Conservation (phyloP, 805 yeast genomes). For the Wickerhamomyces bovis region DNA sequence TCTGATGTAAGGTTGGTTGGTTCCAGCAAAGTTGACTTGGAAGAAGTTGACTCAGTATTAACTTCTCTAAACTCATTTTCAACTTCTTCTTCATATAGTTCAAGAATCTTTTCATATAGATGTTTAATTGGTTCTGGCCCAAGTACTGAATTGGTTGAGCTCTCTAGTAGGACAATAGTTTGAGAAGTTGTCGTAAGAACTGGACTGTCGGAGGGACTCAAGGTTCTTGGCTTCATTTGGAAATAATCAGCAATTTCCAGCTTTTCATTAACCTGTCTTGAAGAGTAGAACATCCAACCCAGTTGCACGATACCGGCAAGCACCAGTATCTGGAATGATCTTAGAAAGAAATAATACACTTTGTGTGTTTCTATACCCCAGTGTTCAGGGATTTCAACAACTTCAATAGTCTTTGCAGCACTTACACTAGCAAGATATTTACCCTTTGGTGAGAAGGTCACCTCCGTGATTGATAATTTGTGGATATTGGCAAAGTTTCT, state of each 20-base stretch:
- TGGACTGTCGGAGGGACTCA: conserved; percentile 4
- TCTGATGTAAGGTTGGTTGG: neutral
- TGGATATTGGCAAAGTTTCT: conserved; percentile 51
- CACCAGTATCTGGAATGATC: conserved; percentile 12
- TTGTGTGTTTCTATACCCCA: conserved; percentile 26
- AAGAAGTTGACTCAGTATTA: neutral
- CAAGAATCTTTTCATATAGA: neutral
- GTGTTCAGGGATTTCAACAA: conserved; percentile 53
- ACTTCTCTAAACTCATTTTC: neutral
- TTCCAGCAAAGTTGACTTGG: neutral
- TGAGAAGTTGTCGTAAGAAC: neutral
- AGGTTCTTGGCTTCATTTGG: conserved; percentile 13
- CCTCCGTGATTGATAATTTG: conserved; percentile 65
- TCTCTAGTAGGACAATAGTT: neutral
- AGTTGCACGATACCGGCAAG: conserved; percentile 6
- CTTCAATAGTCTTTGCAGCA: conserved; percentile 66
- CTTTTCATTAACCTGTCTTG: conserved; percentile 3
- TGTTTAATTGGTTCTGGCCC: neutral
- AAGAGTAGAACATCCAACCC: conserved; percentile 13
- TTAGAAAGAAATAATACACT: conserved; percentile 19
- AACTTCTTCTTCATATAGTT: neutral
- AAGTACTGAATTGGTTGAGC: neutral
- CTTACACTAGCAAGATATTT: conserved; percentile 65
- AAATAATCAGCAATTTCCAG: conserved; percentile 21
- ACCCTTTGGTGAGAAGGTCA: conserved; percentile 66